phyloP scores from a whole-genome alignment of 2,329 filamentous ascomycete genomes.

The Scedosporium dehoogii region DNA sequence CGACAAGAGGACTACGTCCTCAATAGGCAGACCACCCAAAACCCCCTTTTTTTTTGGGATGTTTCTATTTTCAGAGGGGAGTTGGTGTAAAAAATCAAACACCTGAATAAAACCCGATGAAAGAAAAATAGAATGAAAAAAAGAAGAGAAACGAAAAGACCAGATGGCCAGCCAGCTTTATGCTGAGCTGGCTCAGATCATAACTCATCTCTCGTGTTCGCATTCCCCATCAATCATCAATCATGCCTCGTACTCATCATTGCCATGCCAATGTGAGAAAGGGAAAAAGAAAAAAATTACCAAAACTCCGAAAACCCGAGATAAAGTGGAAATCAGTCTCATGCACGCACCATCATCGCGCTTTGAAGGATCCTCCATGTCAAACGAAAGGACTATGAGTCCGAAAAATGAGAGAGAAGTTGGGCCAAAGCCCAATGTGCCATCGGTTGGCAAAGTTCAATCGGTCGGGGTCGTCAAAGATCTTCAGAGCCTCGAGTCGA shows the following conservation, averaged over 20 bases:
- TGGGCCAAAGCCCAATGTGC: not conserved
- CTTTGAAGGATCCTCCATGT: not conserved
- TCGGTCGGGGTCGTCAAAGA: too few relatives aligned
- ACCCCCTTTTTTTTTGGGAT: not conserved
- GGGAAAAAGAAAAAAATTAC: not conserved
- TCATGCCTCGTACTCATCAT: too few relatives aligned
- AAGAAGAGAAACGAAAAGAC: not conserved
- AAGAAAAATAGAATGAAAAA: not conserved
- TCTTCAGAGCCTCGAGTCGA: too few relatives aligned
- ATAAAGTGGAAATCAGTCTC: too few relatives aligned
- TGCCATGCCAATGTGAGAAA: not conserved
- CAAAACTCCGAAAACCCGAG: not conserved
- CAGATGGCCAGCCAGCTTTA: not conserved
- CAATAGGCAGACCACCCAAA: not conserved
- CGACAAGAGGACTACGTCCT: not conserved
- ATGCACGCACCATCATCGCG: too few relatives aligned
- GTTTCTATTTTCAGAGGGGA: not conserved
- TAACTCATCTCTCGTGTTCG: too few relatives aligned
- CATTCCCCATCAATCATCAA: too few relatives aligned
- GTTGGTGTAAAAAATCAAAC: not conserved
- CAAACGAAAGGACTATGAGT: too few relatives aligned
- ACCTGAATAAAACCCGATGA: not conserved
- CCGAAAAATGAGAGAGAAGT: not conserved
- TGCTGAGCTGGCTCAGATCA: too few relatives aligned
- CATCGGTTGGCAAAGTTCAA: too few relatives aligned